phyloP scores from a whole-genome alignment of 2,329 filamentous ascomycete species.

The Furcasterigmium furcatum region DNA sequence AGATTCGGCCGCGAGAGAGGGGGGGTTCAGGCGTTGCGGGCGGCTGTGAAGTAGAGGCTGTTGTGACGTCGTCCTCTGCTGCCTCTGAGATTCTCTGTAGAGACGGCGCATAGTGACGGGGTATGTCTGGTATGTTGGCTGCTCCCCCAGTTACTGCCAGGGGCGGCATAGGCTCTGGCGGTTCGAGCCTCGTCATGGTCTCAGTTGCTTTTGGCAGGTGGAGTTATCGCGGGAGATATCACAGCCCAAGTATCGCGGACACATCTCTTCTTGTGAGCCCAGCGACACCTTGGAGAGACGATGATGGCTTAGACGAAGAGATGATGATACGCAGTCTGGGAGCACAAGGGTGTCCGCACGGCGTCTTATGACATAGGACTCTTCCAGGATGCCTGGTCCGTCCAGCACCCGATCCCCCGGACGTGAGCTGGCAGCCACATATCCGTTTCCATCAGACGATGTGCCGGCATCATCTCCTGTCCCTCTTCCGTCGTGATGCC shows the following conservation, averaged over 20 bases:
- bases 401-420: not conserved
- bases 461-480: no score
- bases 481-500: not conserved
- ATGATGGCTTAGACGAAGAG: no score
- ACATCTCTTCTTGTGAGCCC: no score
- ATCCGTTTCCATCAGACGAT: no score
- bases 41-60: not conserved
- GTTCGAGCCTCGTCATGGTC: not conserved
- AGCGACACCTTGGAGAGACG: no score
- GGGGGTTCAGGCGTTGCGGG: constrained; percentile 20
- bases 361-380: no score
- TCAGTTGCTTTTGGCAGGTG: no score
- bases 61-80: not conserved
- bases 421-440: not conserved
- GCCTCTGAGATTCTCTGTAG: not conserved
- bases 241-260: no score
- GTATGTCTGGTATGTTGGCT: not conserved
- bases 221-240: no score
- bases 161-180: not conserved
- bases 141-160: not conserved
- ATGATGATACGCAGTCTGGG: no score
- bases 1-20: constrained; percentile 32
- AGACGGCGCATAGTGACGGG: not conserved
- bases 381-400: no score
- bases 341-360: no score